Evolutionary conservation across 345 rosid species (phyloP).

Genomic region (Gossypium mustelinum): DNA sequence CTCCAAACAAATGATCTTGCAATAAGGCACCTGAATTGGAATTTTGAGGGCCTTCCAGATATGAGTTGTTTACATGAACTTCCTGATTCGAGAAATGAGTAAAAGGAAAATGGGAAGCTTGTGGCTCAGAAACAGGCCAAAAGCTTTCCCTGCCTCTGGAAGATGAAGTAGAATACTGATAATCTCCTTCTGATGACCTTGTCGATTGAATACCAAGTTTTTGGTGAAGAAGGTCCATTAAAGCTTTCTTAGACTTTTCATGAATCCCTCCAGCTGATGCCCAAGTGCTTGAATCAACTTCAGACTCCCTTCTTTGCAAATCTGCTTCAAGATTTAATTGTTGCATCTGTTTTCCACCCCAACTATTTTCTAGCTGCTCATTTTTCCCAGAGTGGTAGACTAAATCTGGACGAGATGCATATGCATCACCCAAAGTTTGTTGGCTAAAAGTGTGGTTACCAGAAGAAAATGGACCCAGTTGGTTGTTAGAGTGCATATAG

Average conservation of each 20-base stretch:
- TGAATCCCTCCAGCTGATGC: conserved; percentile 22
- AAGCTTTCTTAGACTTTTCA: conserved; percentile 31
- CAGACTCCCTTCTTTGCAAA: conserved; percentile 22
- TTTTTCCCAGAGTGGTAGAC: conserved; percentile 12
- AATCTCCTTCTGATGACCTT: conserved; percentile 19
- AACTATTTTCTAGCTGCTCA: conserved; percentile 25
- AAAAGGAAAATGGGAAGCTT: conserved; percentile 22
- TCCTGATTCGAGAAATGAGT: conserved; percentile 31
- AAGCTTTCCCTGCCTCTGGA: conserved; percentile 9
- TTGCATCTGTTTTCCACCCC: conserved; percentile 32
- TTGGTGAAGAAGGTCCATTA: conserved; percentile 31
- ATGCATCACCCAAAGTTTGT: conserved; percentile 22
- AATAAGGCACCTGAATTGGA: conserved; percentile 16
- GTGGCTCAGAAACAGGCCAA: conserved; percentile 24
- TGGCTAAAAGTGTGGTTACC: conserved; percentile 10
- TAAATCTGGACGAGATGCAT: conserved; percentile 25
- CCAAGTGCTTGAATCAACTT: conserved; percentile 27
- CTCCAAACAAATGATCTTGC: conserved; percentile 14
- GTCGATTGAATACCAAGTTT: conserved; percentile 32
- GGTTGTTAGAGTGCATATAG: conserved; percentile 21
- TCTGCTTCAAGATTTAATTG: conserved; percentile 24
- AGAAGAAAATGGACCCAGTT: conserved; percentile 26
- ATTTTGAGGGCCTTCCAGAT: conserved; percentile 23
- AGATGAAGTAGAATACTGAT: conserved; percentile 20
- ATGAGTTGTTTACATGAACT: conserved; percentile 20